Base-by-base conservation (phyloP, 2,329 filamentous ascomycete species). In the Aspergillus glaucus region DNA sequence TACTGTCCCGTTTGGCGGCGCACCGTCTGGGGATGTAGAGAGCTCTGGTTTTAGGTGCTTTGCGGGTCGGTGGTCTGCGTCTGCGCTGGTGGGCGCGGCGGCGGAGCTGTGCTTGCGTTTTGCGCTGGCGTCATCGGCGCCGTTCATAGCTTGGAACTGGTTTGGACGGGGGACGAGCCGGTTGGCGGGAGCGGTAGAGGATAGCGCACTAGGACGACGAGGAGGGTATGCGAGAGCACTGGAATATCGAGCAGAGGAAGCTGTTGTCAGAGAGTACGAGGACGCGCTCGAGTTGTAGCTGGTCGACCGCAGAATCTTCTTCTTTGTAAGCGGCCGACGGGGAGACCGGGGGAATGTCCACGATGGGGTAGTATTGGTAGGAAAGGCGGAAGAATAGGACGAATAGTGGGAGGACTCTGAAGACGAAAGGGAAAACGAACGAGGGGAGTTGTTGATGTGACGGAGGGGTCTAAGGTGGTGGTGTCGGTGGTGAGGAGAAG, bases 61-160 rank as follows among this genome's bases (percentile, higher is more conserved):
- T 54, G 75, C 66, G 1, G 79, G 78, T 47, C 78, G 75, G 51
- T 80, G 12, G 9, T 30, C 76, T 44, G 68, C 66, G 48, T 68
- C 65, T 32, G 73, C 66, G n/a, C 15, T 12, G 37, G 37, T 19
- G 8, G 37, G 17, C 7, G 37, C 37, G 9, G 75, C 68, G 19
- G 73, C 68, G 14, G 76, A 74, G 54, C 75, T 77, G 59, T 75
- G 76, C 66, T 80, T 81, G 64, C 79, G 77, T 67, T 81, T 81
- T 43, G 69, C 64, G 55, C 74, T 66, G 56, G 68, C 58, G 47
- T 77, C 71, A 48, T 74, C 73, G 64, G 15, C 37, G 9, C 77
- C 75, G 75, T 79, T 79, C 14, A 28, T 21, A 32, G 43, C 9
- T 17, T 19, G 37, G 10, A 4, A 10, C 37, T 12, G 37, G 19